Conservation (phyloP, 768 basidiomycete species). For the Termitomyces sp. region DNA sequence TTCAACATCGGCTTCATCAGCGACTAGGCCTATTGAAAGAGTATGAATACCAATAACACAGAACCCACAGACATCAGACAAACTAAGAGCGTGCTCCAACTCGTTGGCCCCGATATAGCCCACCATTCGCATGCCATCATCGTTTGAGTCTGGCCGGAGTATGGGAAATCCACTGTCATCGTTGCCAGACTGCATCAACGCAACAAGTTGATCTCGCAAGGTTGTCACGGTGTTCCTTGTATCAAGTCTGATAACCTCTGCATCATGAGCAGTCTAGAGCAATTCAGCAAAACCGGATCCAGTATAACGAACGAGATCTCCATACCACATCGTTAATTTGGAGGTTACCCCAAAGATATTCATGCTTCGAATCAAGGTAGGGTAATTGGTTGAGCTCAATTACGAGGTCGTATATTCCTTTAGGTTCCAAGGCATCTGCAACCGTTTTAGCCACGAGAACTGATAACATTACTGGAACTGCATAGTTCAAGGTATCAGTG, state of each 20-base stretch:
- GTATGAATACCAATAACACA: not conserved
- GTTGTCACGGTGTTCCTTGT: slow-evolving; percentile 69
- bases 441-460: slow-evolving; percentile 89
- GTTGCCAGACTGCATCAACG: slow-evolving; percentile 49
- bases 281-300: not conserved
- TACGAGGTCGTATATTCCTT: slow-evolving; percentile 95
- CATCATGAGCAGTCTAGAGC: slow-evolving; percentile 56
- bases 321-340: slow-evolving; percentile 77
- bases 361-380: slow-evolving; percentile 86
- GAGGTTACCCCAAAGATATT: slow-evolving; percentile 79
- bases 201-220: slow-evolving; percentile 64
- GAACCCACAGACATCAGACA: slow-evolving; percentile 18
- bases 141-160: slow-evolving; percentile 43
- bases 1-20: slow-evolving; percentile 60
- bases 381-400: slow-evolving; percentile 91
- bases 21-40: slow-evolving; percentile 55
- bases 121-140: slow-evolving; percentile 57
- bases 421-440: slow-evolving; percentile 83
- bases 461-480: slow-evolving; percentile 82
- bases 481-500: slow-evolving; percentile 89
- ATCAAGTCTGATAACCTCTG: slow-evolving; percentile 69
- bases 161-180: slow-evolving; percentile 89
- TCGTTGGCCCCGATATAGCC: slow-evolving; percentile 93
- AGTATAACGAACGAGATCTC: slow-evolving; percentile 4
- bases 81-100: slow-evolving; percentile 88